phyloP scores from a whole-genome alignment of 495 filamentous ascomycete species.

The Pseudevernia furfuracea region DNA sequence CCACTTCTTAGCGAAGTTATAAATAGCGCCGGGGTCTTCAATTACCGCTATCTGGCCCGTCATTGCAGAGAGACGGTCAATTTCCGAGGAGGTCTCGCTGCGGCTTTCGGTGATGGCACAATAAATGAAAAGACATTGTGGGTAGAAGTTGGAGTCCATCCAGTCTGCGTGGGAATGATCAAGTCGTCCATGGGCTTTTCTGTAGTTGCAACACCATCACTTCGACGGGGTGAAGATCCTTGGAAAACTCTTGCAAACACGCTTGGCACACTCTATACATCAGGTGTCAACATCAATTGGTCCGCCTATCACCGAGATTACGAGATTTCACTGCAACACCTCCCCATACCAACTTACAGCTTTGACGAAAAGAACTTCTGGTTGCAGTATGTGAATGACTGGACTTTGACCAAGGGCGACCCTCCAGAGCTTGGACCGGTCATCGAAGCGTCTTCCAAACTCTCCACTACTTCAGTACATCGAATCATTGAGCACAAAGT shows the following conservation, averaged over 20 bases:
- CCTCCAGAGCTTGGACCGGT: too few species aligned
- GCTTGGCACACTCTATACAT: too few species aligned
- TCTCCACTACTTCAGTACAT: too few species aligned
- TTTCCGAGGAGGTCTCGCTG: conserved; percentile 42
- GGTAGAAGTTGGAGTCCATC: conserved; percentile 54
- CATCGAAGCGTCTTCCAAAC: too few species aligned
- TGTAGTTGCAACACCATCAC: conserved; percentile 51
- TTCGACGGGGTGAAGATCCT: conserved; percentile 46
- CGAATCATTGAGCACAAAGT: too few species aligned
- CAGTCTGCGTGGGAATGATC: conserved; percentile 62
- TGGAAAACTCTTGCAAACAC: conserved; percentile 56
- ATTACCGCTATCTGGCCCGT: conserved; percentile 48
- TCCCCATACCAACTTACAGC: too few species aligned
- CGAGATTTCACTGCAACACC: too few species aligned
- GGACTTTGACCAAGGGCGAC: too few species aligned
- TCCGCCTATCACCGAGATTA: too few species aligned
- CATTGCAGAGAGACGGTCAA: conserved; percentile 69
- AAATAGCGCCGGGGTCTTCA: background rate
- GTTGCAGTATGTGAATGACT: too few species aligned
- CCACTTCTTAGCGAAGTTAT: background rate
- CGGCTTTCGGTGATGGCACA: background rate
- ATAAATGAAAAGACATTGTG: conserved; percentile 37
- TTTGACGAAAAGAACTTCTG: too few species aligned
- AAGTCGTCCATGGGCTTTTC: conserved; percentile 44
- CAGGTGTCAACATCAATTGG: too few species aligned